A percentile compares a stretch with the other conserved stretches of the same genome.
Evolutionary conservation across 164 flowering plant species (phyloP).

Genomic region (Dillenia turbinata): DNA sequence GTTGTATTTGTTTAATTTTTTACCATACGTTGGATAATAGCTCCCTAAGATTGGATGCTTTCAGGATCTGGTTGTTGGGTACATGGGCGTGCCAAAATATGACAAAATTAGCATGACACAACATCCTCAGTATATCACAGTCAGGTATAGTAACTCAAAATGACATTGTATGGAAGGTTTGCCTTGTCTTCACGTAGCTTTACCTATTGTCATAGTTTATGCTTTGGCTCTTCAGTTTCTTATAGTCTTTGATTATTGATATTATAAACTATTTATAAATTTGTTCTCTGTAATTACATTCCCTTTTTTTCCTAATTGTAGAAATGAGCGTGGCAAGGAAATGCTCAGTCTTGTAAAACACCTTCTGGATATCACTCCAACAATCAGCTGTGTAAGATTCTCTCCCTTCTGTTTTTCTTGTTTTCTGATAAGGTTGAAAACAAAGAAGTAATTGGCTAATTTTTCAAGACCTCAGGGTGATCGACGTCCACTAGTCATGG

Average conservation of each 20-base stretch:
- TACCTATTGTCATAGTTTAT: background rate
- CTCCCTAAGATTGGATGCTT: background rate
- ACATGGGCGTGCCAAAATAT: slow-evolving; percentile 99
- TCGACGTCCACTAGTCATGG: slow-evolving; percentile 78
- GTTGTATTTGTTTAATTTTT: no score
- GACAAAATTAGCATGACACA: slow-evolving; percentile 84
- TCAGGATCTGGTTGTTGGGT: slow-evolving; percentile 98
- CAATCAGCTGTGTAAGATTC: slow-evolving; percentile 57
- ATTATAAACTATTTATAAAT: background rate
- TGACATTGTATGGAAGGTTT: background rate
- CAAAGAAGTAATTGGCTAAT: background rate
- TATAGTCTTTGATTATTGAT: background rate
- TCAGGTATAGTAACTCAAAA: slow-evolving; percentile 46
- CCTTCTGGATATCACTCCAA: slow-evolving; percentile 80
- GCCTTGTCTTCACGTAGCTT: background rate
- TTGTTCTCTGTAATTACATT: no score
- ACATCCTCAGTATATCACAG: slow-evolving; percentile 98
- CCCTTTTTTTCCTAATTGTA: slow-evolving; percentile 23
- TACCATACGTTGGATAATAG: background rate
- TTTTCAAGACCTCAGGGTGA: slow-evolving; percentile 49
- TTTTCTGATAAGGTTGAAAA: background rate
- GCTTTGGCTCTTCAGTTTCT: background rate
- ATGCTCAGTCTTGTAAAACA: slow-evolving; percentile 76
- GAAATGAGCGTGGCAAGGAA: slow-evolving; percentile 95
- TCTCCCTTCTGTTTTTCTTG: background rate